Percentiles rank a stretch among this genome's conserved stretches.
Conservation (phyloP, 2,329 filamentous ascomycete genomes). For the Cercospora sojina region DNA sequence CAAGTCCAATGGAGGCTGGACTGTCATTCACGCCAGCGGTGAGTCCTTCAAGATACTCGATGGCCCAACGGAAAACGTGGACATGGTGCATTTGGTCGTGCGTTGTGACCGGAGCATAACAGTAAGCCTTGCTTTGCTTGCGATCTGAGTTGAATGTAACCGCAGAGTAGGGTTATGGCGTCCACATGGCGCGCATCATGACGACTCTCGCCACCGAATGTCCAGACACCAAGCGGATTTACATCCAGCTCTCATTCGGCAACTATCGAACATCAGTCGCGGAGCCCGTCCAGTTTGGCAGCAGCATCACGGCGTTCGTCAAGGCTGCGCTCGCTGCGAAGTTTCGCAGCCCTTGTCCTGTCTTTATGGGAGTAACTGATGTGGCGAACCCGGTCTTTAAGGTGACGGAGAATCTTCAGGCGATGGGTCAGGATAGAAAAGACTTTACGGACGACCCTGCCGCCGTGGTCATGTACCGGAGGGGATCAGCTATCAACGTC, state of each 20-base stretch:
- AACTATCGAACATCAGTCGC: not conserved
- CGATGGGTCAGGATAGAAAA: not conserved
- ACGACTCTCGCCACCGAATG: not conserved
- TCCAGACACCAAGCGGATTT: not conserved
- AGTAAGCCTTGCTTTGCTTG: not conserved
- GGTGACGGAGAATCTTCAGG: not conserved
- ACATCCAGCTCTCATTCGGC: not conserved
- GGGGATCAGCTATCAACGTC: not conserved
- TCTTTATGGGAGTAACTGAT: constrained; percentile 2
- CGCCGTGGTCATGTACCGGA: not conserved
- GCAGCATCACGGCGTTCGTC: not conserved
- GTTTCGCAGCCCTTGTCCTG: not conserved
- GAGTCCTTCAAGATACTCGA: not conserved
- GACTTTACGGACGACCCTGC: not conserved
- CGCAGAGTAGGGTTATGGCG: not conserved
- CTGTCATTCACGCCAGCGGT: not conserved
- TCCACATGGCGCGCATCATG: not conserved
- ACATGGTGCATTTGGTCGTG: not conserved
- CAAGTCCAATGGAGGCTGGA: not conserved
- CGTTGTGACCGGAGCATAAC: not conserved
- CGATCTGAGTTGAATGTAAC: not conserved
- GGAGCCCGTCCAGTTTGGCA: not conserved
- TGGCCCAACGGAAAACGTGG: not conserved
- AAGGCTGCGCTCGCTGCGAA: not conserved
- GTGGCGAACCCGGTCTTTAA: not conserved